Percentiles rank a stretch among this genome's conserved stretches.
These are phyloP conservation scores for Irpex sp. DNA, from an alignment of 1,284 basidiomycete genomes.

Conservation along the genomic window DNA sequence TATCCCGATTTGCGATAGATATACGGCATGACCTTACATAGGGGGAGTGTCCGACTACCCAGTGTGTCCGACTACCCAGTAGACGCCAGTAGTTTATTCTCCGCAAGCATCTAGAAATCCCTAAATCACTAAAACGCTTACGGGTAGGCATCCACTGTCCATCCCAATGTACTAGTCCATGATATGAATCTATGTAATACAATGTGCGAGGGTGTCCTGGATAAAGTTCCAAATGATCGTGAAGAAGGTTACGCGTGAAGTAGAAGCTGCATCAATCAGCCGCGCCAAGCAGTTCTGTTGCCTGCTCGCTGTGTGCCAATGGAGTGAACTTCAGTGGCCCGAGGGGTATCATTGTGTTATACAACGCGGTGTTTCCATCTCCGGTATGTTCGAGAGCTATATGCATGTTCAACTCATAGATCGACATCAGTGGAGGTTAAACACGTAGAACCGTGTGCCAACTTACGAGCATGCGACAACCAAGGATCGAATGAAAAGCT, in stretches of 20 bases:
- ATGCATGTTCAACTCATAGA: neutral
- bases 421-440: neutral
- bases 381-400: neutral
- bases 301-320: neutral
- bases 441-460: neutral
- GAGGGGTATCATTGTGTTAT: neutral
- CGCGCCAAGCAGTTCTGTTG: neutral
- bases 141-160: too few relatives aligned
- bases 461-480: constrained; percentile 6
- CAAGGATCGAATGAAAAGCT: constrained; percentile 3
- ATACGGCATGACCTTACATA: too few relatives aligned
- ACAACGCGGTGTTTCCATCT: neutral
- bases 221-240: neutral
- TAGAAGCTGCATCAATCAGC: neutral
- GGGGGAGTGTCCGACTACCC: too few relatives aligned
- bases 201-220: neutral
- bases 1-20: too few relatives aligned
- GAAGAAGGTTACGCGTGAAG: neutral
- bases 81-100: too few relatives aligned
- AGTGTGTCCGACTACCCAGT: too few relatives aligned
- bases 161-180: neutral
- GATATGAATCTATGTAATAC: neutral
- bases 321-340: neutral
- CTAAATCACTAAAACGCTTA: too few relatives aligned
- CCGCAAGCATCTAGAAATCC: too few relatives aligned